These are phyloP conservation scores for Leptographium wingfieldii DNA, from an alignment of 2,329 filamentous ascomycete species.

Conservation along the genomic window DNA sequence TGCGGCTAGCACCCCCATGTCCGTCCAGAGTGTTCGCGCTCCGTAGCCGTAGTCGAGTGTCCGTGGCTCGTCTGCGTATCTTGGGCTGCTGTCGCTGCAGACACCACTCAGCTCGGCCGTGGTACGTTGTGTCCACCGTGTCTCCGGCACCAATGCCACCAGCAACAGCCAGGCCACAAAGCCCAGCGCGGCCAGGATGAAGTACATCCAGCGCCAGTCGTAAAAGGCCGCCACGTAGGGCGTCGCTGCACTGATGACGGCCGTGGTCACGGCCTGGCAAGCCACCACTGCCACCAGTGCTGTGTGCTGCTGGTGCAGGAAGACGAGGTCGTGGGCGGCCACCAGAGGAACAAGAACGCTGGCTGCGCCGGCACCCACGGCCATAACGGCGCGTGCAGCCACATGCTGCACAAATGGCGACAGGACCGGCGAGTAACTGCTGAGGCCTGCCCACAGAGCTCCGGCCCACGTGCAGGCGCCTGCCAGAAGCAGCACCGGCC, in stretches of 20 bases:
- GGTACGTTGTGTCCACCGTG: slow-evolving; percentile 18
- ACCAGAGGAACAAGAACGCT: slow-evolving; percentile 25
- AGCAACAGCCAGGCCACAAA: slow-evolving; percentile 21
- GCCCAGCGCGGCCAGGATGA: slow-evolving; percentile 19
- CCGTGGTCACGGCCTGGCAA: slow-evolving; percentile 19
- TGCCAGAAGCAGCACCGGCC: slow-evolving; percentile 22
- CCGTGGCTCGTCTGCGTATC: slow-evolving; percentile 4
- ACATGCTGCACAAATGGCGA: slow-evolving; percentile 18
- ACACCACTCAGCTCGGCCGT: slow-evolving; percentile 15
- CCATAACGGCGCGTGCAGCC: slow-evolving; percentile 21
- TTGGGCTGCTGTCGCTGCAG: background rate
- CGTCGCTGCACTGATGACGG: slow-evolving; percentile 17
- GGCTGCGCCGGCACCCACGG: slow-evolving; percentile 22
- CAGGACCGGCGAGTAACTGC: slow-evolving; percentile 6
- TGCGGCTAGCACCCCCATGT: slow-evolving; percentile 16
- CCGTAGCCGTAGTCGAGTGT: slow-evolving; percentile 17
- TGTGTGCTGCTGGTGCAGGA: slow-evolving; percentile 24
- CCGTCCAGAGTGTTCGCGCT: slow-evolving; percentile 17
- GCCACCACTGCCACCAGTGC: slow-evolving; percentile 20
- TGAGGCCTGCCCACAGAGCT: slow-evolving; percentile 23
- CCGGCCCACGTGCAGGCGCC: slow-evolving; percentile 22
- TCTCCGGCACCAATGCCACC: slow-evolving; percentile 22
- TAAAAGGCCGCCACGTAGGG: slow-evolving; percentile 19
- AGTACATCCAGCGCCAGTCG: slow-evolving; percentile 24
- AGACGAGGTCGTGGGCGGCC: slow-evolving; percentile 24